phyloP scores from a whole-genome alignment of 2,329 filamentous ascomycete species.

The Aureobasidium pullulans region DNA sequence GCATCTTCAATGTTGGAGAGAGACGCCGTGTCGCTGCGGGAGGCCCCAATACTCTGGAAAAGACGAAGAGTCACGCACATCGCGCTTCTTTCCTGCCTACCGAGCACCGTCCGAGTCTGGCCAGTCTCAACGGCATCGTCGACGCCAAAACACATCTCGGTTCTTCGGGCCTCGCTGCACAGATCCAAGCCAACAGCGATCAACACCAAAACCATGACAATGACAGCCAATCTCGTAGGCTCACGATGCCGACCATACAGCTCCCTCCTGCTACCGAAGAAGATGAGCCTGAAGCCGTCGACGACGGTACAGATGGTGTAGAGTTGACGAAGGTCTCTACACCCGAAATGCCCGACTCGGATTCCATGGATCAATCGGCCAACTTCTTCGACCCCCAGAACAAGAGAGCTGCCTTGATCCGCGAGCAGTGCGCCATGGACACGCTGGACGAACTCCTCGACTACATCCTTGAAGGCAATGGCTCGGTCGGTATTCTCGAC shows the following conservation, averaged over 20 bases:
- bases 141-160: slow-evolving; percentile 19
- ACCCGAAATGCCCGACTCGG: slow-evolving; percentile 13
- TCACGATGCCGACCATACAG: neutral
- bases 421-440: slow-evolving; percentile 86
- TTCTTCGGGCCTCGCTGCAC: slow-evolving; percentile 36
- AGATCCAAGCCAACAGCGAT: slow-evolving; percentile 54
- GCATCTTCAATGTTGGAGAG: slow-evolving; percentile 96
- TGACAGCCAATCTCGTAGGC: neutral
- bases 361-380: slow-evolving; percentile 43
- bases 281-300: neutral
- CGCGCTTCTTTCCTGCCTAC: slow-evolving; percentile 13
- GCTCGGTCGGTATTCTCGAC: slow-evolving; percentile 90
- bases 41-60: slow-evolving; percentile 34
- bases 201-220: slow-evolving; percentile 21
- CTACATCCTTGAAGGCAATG: slow-evolving; percentile 74
- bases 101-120: slow-evolving; percentile 21
- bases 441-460: slow-evolving; percentile 88
- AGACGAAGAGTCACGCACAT: slow-evolving; percentile 22
- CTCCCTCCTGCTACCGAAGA: neutral
- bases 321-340: slow-evolving; percentile 21
- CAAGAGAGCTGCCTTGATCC: slow-evolving; percentile 67
- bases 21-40: slow-evolving; percentile 72
- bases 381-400: slow-evolving; percentile 93
- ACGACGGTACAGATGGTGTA: slow-evolving; percentile 15
- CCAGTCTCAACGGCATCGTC: slow-evolving; percentile 19